Conservation (phyloP, 805 yeast genomes). For the Teunomyces pallodes region DNA sequence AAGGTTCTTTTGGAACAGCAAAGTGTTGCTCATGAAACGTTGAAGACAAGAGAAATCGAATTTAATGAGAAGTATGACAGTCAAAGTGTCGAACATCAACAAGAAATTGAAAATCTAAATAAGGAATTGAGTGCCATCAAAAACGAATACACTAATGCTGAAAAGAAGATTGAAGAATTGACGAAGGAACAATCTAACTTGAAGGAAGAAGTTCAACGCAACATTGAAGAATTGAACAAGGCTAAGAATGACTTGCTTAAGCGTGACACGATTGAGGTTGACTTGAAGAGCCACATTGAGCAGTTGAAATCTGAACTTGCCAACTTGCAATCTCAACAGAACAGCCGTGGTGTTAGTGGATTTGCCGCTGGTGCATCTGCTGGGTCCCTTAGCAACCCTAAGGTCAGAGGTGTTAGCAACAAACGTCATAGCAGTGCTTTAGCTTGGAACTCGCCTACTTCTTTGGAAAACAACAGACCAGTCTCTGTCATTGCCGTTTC, state of each 20-base stretch:
- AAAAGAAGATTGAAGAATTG: slow-evolving; percentile 56
- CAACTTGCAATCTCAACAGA: slow-evolving; percentile 37
- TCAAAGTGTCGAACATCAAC: slow-evolving; percentile 47
- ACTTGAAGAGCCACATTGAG: slow-evolving; percentile 60
- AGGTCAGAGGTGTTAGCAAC: slow-evolving; percentile 31
- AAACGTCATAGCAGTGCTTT: slow-evolving; percentile 42
- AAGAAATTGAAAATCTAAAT: slow-evolving; percentile 49
- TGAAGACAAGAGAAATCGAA: slow-evolving; percentile 55
- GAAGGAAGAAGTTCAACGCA: slow-evolving; percentile 59
- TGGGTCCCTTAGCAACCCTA: slow-evolving; percentile 19
- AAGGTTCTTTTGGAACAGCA: slow-evolving; percentile 51
- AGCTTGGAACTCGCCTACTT: slow-evolving; percentile 31
- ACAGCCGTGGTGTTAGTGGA: slow-evolving; percentile 18
- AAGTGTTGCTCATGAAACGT: slow-evolving; percentile 48
- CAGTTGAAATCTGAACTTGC: slow-evolving; percentile 53
- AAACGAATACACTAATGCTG: slow-evolving; percentile 56
- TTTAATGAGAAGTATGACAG: slow-evolving; percentile 46
- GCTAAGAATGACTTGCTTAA: slow-evolving; percentile 59
- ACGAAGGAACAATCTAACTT: slow-evolving; percentile 59
- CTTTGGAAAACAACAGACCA: slow-evolving; percentile 50
- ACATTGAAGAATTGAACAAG: slow-evolving; percentile 57
- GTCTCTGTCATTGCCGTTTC: slow-evolving; percentile 62
- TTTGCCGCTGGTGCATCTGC: slow-evolving; percentile 30
- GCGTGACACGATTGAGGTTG: slow-evolving; percentile 62
- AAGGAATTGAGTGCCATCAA: slow-evolving; percentile 55